Evolutionary conservation across 208 protist species (phyloP).

Genomic region (Blechomonas ayalai): DNA sequence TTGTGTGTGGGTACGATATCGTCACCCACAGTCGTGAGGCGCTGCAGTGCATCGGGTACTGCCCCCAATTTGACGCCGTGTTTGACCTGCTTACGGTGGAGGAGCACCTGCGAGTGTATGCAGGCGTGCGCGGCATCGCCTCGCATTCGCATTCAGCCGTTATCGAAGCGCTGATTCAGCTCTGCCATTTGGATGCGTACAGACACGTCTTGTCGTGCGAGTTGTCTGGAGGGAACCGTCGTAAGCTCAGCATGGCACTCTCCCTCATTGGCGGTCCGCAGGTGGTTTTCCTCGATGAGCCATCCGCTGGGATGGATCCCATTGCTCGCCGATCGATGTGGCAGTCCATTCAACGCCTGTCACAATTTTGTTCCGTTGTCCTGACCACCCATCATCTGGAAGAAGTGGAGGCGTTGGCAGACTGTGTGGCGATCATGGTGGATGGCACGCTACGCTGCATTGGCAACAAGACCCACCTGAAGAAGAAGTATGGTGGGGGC

Average conservation of each 20-base stretch:
- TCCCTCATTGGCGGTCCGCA: conserved; percentile 56
- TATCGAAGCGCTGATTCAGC: conserved; percentile 14
- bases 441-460: conserved; percentile 72
- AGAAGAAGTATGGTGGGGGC: conserved; percentile 45
- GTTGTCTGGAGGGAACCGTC: conserved; percentile 67
- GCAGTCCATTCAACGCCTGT: conserved; percentile 20
- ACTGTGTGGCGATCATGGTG: conserved; percentile 72
- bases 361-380: conserved; percentile 63
- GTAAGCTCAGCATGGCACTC: conserved; percentile 73
- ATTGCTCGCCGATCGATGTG: conserved; percentile 42
- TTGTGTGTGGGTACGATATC: conserved; percentile 32
- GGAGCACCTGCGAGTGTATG: conserved; percentile 46
- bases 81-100: conserved; percentile 73
- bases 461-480: conserved; percentile 65
- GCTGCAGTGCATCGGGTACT: conserved; percentile 69
- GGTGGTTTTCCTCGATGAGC: conserved; percentile 75
- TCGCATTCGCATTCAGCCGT: conserved; percentile 10
- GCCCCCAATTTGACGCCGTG: conserved; percentile 87
- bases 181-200: conserved; percentile 26
- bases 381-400: conserved; percentile 93
- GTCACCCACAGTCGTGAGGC: conserved; percentile 19
- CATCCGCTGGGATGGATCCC: conserved; percentile 66
- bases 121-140: conserved; percentile 41
- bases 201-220: conserved; percentile 14
- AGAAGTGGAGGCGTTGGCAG: conserved; percentile 85